Conservation (phyloP, 768 basidiomycete species). For the Dioszegia crocea region DNA sequence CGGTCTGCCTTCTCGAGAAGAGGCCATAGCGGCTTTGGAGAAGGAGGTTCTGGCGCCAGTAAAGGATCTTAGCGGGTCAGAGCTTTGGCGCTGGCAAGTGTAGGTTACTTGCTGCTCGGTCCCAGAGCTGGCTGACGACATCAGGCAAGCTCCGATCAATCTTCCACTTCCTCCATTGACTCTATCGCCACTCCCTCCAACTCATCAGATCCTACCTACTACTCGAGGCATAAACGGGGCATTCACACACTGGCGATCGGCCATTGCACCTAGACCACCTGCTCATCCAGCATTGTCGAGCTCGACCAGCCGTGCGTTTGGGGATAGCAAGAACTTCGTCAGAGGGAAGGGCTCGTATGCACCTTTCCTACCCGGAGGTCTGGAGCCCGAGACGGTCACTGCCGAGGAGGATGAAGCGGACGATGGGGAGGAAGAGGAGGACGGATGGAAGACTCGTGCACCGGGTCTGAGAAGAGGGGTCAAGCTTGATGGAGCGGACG, state of each 20-base stretch:
- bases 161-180: constrained; percentile 57
- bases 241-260: constrained; percentile 60
- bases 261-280: constrained; percentile 36
- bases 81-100: constrained; percentile 80
- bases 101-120: constrained; percentile 48
- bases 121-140: constrained; percentile 6
- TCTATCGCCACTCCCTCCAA: constrained; percentile 34
- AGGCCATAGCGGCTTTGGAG: constrained; percentile 59
- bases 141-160: constrained; percentile 56
- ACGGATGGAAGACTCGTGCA: constrained; percentile 60
- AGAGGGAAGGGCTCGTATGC: constrained; percentile 88
- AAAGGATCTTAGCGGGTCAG: constrained; percentile 61
- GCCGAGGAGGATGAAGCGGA: constrained; percentile 44
- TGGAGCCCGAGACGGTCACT: constrained; percentile 54
- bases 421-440: constrained; percentile 42
- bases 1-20: constrained; percentile 18
- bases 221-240: constrained; percentile 38
- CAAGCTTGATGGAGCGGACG: constrained; percentile 55
- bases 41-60: constrained; percentile 68
- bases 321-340: constrained; percentile 73
- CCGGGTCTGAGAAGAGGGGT: constrained; percentile 81
- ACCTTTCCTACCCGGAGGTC: constrained; percentile 90
- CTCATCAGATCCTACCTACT: constrained; percentile 42
- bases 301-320: constrained; percentile 82
- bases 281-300: constrained; percentile 64